Evolutionary conservation across 768 basidiomycete species (phyloP).

Genomic region (Galerina sulciceps): DNA sequence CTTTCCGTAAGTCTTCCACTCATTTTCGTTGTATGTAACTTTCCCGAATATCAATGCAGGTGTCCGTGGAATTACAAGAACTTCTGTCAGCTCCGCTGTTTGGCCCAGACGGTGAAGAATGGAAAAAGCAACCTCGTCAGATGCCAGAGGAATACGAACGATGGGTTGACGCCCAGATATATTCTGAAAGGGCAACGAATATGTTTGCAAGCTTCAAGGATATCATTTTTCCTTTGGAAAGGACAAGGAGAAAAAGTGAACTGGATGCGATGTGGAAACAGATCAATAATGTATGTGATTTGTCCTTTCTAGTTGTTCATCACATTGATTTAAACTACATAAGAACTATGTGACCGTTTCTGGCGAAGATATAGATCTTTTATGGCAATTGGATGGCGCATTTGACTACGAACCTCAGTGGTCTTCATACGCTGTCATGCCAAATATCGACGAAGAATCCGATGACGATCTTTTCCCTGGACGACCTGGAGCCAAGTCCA

Average conservation of each 20-base stretch:
- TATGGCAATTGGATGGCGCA: conserved; percentile 66
- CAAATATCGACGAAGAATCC: conserved; percentile 27
- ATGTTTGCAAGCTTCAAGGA: conserved; percentile 55
- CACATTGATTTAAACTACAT: neutral
- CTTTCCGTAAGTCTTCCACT: conserved; percentile 56
- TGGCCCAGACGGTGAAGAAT: conserved; percentile 55
- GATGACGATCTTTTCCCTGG: conserved; percentile 31
- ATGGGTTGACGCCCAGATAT: conserved; percentile 73
- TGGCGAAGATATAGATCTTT: conserved; percentile 58
- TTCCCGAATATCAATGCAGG: conserved; percentile 37
- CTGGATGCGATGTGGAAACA: conserved; percentile 68
- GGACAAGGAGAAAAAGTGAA: conserved; percentile 49
- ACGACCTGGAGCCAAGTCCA: conserved; percentile 24
- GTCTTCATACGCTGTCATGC: conserved; percentile 43
- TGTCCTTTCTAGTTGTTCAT: neutral
- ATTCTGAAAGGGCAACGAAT: conserved; percentile 61
- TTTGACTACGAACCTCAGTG: conserved; percentile 62
- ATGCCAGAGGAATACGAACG: conserved; percentile 65
- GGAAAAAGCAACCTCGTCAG: conserved; percentile 50
- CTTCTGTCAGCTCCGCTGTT: conserved; percentile 66
- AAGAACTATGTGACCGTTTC: conserved; percentile 64
- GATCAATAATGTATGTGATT: conserved; percentile 57
- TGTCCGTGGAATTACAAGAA: conserved; percentile 67
- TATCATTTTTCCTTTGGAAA: conserved; percentile 60
- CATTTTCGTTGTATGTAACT: neutral